Evolutionary conservation across 106 monocot species (phyloP), one percentile per base, ranked within the genome.

Genomic region (Acanthochlamys bracteata): DNA sequence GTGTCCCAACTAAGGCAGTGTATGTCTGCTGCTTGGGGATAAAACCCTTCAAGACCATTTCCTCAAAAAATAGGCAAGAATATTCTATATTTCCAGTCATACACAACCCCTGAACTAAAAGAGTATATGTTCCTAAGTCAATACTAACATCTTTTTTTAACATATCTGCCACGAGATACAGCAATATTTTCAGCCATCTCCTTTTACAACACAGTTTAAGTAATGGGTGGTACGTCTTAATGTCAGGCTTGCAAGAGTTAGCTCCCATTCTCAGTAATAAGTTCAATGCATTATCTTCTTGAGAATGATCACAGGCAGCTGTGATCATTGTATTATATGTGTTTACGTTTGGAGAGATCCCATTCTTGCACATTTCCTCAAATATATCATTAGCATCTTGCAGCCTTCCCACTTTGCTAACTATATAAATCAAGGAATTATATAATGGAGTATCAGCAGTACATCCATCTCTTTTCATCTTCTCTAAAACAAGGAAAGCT

Each of bases 271-370:
- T 63, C 27, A 64, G 42, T 40, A 94, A 76, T 25, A 86, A 42
- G 42, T 73, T 78, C 47, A 94, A 43, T 25, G 89, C 89, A 69
- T 71, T 56, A 40, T 79, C 78, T 39, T 70, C 86, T 62, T 80
- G 76, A 66, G 62, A 77, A 22, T 79, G 74, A 73, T 72, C 63
- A 72, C 93, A 94, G 24, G 68, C 69, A 72, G 79, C 71, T 59
- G 93, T 72, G 77, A 94, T 94, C 58, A 94, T 63, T 22, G 86
- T 94, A 75, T 81, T 89, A 63, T 74, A 89, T 25, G 93, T 94
- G 39, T 60, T 82, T 4, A 66, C 69, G 71, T 89, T 62, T 46
- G 86, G 89, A 53, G 68, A 49, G 23, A 75, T 67, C 19, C 83
- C 81, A 64, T 27, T 79, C 8, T 67, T 73, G 22, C 40, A 43